Base-by-base conservation (phyloP, 306 rosid species). In the Citrullus mucosospermus region DNA sequence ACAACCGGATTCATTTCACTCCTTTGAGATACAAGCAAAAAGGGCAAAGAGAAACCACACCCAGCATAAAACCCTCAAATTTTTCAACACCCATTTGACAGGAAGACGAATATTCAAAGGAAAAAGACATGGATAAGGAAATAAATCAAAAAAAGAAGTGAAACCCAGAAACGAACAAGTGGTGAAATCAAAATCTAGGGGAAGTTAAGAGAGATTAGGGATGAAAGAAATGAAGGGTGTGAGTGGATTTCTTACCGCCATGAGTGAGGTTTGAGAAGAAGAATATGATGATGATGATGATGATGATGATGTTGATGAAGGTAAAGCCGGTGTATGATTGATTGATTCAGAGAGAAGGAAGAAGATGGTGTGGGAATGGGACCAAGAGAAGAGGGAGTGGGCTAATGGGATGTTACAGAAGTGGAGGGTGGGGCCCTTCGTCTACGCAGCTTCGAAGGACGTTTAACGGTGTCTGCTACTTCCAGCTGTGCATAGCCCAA, bases 401-500 rank as follows among this genome's bases (percentile, higher is more conserved):
- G 78, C 8, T 18, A 55, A 75, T 53, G 78, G 58, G 78, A 75
- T 75, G 50, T 30, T 75, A 36, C 48, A 75, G 66, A 58, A 76
- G 79, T 76, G 79, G 79, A 20, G 68, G 57, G 68, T 38, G 79
- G 79, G 79, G 5, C 79, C 79, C 8, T 41, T 6, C 3, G 76
- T 22, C 20, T 46, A 70, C 18, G 36, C 78, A 53, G 39, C 78
- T 74, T 74, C 57, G 78, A 74, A 76, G 36, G 79, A 57, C 68
- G 66, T 76, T 57, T 57, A 76, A 76, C 68, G 79, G 79, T 76
- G 79, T n/a, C 22, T 75, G 32, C 36, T 38, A 57, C 67, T 58
- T 76, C 79, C 79, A 76, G 69, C 15, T 69, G 61, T 69, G 66
- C 25, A 80, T 14, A 11, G 58, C 44, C 46, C 61, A 50, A 50